A percentile compares a stretch with the other conserved stretches of the same genome.
These are phyloP conservation scores for Diaporthe batatas DNA, from an alignment of 2,329 filamentous ascomycete species.

Conservation along the genomic window DNA sequence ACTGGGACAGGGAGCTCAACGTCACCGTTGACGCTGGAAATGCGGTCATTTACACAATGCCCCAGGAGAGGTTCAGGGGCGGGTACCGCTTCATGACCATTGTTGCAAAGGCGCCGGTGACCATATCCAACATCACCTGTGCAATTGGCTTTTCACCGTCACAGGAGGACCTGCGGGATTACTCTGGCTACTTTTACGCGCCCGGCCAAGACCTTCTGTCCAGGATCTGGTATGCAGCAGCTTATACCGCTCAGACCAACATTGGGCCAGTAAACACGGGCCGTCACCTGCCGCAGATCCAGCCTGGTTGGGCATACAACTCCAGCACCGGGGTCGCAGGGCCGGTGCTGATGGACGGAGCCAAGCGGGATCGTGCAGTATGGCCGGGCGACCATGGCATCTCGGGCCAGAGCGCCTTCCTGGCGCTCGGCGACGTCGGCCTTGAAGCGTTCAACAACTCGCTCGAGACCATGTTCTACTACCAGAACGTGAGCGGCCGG, in stretches of 20 bases:
- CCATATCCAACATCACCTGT: conserved; percentile 47
- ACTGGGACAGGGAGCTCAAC: conserved; percentile 46
- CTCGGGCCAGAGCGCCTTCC: conserved; percentile 65
- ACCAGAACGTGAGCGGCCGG: conserved; percentile 52
- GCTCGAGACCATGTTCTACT: conserved; percentile 60
- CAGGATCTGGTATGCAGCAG: conserved; percentile 54
- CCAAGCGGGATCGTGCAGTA: conserved; percentile 65
- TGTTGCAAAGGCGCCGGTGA: conserved; percentile 44
- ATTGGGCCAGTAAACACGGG: conserved; percentile 41
- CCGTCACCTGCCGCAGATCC: conserved; percentile 26
- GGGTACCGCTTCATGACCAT: conserved; percentile 60
- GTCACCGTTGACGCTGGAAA: conserved; percentile 39
- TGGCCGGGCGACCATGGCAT: conserved; percentile 71
- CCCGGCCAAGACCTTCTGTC: conserved; percentile 51
- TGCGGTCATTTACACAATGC: conserved; percentile 39
- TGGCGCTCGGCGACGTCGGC: conserved; percentile 65
- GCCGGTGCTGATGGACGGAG: conserved; percentile 55
- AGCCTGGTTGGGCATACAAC: conserved; percentile 43
- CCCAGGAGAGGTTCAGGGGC: conserved; percentile 54
- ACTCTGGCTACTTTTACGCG: conserved; percentile 48
- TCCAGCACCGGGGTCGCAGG: conserved; percentile 49
- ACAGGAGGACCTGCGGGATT: conserved; percentile 47
- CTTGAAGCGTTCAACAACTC: conserved; percentile 61
- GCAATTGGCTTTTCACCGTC: conserved; percentile 52
- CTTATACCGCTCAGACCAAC: conserved; percentile 52